Percentiles rank a stretch among this genome's conserved stretches.
phyloP scores from a whole-genome alignment of 495 filamentous ascomycete species.

The Penicillium nucicola region DNA sequence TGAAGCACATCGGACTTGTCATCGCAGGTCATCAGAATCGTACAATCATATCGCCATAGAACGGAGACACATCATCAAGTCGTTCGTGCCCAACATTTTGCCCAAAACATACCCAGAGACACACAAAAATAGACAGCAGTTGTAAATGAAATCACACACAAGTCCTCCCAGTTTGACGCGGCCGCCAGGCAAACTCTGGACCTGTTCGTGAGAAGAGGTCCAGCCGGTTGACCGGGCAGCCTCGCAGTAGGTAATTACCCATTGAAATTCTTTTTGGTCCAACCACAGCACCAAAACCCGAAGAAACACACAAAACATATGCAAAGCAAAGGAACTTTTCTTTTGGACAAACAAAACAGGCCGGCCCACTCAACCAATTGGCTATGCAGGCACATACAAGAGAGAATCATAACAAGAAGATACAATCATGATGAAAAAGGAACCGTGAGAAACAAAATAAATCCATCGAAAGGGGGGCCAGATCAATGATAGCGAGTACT shows the following conservation, averaged over 20 bases:
- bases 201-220: neutral
- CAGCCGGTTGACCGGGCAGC: neutral
- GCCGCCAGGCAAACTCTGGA: neutral
- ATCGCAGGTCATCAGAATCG: slow-evolving; percentile 49
- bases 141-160: slow-evolving; percentile 22
- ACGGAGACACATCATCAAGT: slow-evolving; percentile 19
- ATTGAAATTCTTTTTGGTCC: slow-evolving; percentile 13
- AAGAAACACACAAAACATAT: slow-evolving; percentile 14
- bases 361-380: slow-evolving; percentile 4
- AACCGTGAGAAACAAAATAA: neutral
- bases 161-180: slow-evolving; percentile 21
- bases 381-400: slow-evolving; percentile 4
- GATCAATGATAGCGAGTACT: slow-evolving; percentile 14
- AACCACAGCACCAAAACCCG: slow-evolving; percentile 13
- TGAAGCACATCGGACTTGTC: slow-evolving; percentile 37
- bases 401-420: slow-evolving; percentile 2
- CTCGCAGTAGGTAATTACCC: slow-evolving; percentile 1
- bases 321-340: slow-evolving; percentile 19
- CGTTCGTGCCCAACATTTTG: slow-evolving; percentile 16
- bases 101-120: slow-evolving; percentile 14
- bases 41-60: slow-evolving; percentile 48
- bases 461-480: neutral
- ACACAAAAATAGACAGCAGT: slow-evolving; percentile 16
- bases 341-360: slow-evolving; percentile 7
- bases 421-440: neutral